Base-by-base conservation (phyloP, 768 basidiomycete species). In the Mycena crocata region DNA sequence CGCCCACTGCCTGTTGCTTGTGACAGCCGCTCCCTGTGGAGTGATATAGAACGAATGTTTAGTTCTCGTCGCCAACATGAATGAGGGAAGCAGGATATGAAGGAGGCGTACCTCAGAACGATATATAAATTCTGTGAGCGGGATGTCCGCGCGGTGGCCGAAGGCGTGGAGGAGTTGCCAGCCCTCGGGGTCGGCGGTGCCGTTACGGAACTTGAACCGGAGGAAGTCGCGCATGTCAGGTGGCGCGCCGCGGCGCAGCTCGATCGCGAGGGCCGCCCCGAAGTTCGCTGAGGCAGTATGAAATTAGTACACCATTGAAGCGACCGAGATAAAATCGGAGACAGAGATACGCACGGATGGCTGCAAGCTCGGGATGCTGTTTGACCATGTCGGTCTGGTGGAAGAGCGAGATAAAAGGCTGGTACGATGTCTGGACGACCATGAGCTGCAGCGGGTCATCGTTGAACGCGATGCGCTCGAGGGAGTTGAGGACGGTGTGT, bases 331-430 rank as follows among this genome's bases (percentile, higher is more conserved):
- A 13, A 3, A 8, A 7, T 3, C 1, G 8, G 24, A 46, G 23
- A 67, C 21, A 45, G 4, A 40, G 15, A 23, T 5, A 87, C 92
- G 75, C 74, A 93, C 92, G 90, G 68, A 93, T 86, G 37, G 83
- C 88, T 42, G 79, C 78, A 67, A 90, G 77, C 52, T 91, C 85
- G 2, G 91, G 90, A 74, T 88, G 79, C 28, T 84, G 79, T 62
- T 85, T 80, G 70, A 79, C 72, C 62, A 91, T 80, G 62, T 91
- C 91, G 17, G 92, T 87, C 77, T 92, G 86, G 75, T 89, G 87
- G 87, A 96, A 92, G 77, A 96, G 84, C 2, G 93, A 94, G 73
- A 95, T 90, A 86, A 96, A 94, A 14, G 94, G 90, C 77, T 95
- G 94, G 83, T 96, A 96, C 66, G 93, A 92, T 21, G 90, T 90